phyloP scores from a whole-genome alignment of 305 asterid species.

The Euphrasia arctica region DNA sequence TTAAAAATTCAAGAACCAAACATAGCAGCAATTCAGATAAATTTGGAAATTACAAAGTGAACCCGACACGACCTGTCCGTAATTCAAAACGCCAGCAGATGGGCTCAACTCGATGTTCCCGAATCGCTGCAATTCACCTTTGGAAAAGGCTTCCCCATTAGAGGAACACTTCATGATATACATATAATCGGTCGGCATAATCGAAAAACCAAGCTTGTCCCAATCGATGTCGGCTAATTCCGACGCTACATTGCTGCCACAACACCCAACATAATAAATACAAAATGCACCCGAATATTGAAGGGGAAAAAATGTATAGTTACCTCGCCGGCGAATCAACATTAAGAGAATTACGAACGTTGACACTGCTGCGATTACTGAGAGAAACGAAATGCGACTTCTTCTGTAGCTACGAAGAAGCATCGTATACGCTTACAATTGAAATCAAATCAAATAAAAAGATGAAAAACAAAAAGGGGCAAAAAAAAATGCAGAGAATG shows the following conservation, averaged over 20 bases:
- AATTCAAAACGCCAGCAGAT: slow-evolving; percentile 87
- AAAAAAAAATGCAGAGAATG: slow-evolving; percentile 10
- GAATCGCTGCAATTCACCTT: slow-evolving; percentile 80
- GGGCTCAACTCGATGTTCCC: slow-evolving; percentile 98
- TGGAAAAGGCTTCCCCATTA: slow-evolving; percentile 56
- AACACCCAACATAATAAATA: slow-evolving; percentile 12
- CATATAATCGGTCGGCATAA: slow-evolving; percentile 89
- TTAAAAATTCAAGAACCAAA: slow-evolving; percentile 3
- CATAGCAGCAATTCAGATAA: background rate
- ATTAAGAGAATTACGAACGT: slow-evolving; percentile 30
- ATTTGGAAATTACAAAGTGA: background rate
- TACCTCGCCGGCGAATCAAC: slow-evolving; percentile 61
- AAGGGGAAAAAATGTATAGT: no score
- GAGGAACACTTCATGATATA: slow-evolving; percentile 74
- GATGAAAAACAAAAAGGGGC: background rate
- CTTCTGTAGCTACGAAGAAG: slow-evolving; percentile 38
- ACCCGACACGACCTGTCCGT: slow-evolving; percentile 72
- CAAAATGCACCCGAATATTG: background rate
- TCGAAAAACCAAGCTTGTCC: slow-evolving; percentile 86
- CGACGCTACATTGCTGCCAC: slow-evolving; percentile 46
- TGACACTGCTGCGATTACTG: slow-evolving; percentile 25
- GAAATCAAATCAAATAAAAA: background rate
- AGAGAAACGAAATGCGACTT: slow-evolving; percentile 39
- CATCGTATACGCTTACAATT: background rate
- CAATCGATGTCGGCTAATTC: slow-evolving; percentile 77